Evolutionary conservation across 1,284 basidiomycete genomes (phyloP).

Genomic region (Tilletia indica): DNA sequence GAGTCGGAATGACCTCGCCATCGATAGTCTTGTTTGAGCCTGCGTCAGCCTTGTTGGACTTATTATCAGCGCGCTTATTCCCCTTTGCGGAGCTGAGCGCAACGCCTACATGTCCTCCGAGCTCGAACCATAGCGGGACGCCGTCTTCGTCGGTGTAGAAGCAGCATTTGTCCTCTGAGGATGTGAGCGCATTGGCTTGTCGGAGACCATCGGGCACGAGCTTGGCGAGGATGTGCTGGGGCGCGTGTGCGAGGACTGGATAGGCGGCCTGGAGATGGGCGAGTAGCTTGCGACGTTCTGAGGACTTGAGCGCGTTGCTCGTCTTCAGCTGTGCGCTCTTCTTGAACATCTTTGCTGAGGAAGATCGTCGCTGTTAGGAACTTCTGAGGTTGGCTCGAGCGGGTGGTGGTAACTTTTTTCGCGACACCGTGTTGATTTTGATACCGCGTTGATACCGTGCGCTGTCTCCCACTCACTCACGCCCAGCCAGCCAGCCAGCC

Average conservation of each 20-base stretch:
- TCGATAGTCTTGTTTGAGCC: neutral
- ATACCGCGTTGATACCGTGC: no score
- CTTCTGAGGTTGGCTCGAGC: neutral
- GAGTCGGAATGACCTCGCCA: neutral
- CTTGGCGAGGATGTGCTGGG: neutral
- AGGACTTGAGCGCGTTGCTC: conserved; percentile 5
- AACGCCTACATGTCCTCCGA: neutral
- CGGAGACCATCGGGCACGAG: neutral
- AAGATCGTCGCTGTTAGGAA: neutral
- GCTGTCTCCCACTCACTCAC: no score
- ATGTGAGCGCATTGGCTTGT: neutral
- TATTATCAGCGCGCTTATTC: neutral
- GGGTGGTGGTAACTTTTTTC: no score
- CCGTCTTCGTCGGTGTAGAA: neutral
- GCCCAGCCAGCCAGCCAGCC: no score
- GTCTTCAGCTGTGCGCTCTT: neutral
- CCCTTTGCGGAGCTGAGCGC: neutral
- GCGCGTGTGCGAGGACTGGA: conserved; percentile 6
- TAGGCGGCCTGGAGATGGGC: neutral
- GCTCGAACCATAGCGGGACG: neutral
- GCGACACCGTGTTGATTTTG: no score
- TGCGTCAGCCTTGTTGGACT: neutral
- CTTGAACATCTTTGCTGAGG: neutral
- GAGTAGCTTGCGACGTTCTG: neutral
- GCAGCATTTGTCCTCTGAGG: neutral